Percentiles rank a stretch among this genome's conserved stretches.
phyloP scores from a whole-genome alignment of 78 protist genomes.

The Andalucia godoyi region DNA sequence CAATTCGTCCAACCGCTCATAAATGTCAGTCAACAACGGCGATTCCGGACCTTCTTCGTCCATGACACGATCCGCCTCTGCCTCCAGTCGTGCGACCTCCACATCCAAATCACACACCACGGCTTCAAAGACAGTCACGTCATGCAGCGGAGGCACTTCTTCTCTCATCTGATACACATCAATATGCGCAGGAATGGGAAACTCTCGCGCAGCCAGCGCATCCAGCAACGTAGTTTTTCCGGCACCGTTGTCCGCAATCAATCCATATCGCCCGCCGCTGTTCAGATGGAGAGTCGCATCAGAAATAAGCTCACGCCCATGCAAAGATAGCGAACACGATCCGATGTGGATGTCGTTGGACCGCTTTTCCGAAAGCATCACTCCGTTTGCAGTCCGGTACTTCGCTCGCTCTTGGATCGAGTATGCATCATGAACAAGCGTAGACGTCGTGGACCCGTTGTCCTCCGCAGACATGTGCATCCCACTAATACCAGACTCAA shows the following conservation, averaged over 20 bases:
- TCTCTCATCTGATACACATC: not conserved
- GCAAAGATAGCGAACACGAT: not conserved
- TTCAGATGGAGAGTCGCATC: conserved; percentile 12
- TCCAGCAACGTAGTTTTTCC: conserved; percentile 73
- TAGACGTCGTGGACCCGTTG: no score
- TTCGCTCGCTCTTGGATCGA: no score
- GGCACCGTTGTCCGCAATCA: conserved; percentile 78
- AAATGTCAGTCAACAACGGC: conserved; percentile 1
- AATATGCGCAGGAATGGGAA: conserved; percentile 53
- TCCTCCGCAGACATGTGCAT: no score
- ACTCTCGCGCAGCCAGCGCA: conserved; percentile 46
- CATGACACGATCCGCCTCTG: not conserved
- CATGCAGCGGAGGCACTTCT: not conserved
- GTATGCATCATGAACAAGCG: no score
- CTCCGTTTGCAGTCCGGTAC: no score
- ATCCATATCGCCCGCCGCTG: conserved; percentile 65
- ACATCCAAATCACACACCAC: not conserved
- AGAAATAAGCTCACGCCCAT: not conserved
- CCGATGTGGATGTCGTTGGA: conserved; percentile 2
- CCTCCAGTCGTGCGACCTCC: not conserved
- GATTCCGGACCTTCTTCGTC: not conserved
- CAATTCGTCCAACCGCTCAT: conserved; percentile 14
- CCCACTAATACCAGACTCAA: no score
- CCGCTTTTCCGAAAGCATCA: no score
- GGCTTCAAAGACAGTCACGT: not conserved